Base-by-base conservation (phyloP, 1,284 basidiomycete species). In the Boletus semigastroideus region DNA sequence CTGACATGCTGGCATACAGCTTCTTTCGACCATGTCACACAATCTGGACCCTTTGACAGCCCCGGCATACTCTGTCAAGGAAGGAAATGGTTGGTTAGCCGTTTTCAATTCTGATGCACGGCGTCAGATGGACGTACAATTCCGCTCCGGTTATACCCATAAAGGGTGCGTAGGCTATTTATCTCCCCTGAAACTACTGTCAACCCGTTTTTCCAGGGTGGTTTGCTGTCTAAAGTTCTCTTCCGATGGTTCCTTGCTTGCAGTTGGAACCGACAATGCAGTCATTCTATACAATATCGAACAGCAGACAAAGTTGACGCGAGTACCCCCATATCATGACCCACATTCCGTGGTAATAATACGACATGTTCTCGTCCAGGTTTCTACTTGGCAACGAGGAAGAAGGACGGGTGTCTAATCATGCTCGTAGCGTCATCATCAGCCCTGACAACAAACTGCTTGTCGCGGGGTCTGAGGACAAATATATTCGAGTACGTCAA, bases 71-170 rank as follows among this genome's bases (percentile, higher is more conserved):
- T 72, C 65, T 28, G 43, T 72, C 58, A 73, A 73, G 48, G 69
- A 73, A 49, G 69, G 71, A 20, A 46, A 57, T 11, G 69, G 71
- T 3, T 71, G 71, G 69, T 52, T 72, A 1, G 70, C 66, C 37
- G 66, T 72, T 31, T 71, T 71, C 54, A 71, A 73, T 54, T 59
- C 70, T 41, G 57, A 61, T 31, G 68, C 60, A 16, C 66, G 49
- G 7, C 67, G 69, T 52, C 72, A 71, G 54, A 70, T 73, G 72
- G 68, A 72, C 48, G 62, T 72, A 40, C 68, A 68, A 46, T 59
- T 66, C 46, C 48, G 43, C 27, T 48, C 51, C n/a, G 51, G 48
- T 42, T 61, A 62, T 57, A 28, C 55, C 48, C 71, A 70, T 46
- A 49, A 60, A 9, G 60, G 59, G 72, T 73, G 30, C 36, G 70